phyloP scores from a whole-genome alignment of 768 basidiomycete genomes.

The Rickenella mellea region DNA sequence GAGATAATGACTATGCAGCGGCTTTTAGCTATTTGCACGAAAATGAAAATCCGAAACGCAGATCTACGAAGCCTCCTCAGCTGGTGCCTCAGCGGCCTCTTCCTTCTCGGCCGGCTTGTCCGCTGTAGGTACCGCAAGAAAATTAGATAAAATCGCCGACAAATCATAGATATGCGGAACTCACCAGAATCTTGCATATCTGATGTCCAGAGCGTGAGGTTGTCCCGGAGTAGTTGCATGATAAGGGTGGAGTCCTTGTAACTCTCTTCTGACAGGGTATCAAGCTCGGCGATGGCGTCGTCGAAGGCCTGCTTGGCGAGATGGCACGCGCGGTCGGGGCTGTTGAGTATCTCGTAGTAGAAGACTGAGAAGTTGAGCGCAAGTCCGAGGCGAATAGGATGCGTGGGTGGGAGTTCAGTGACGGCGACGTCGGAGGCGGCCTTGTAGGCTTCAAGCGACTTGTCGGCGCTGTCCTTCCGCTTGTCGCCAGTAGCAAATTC shows the following conservation, averaged over 20 bases:
- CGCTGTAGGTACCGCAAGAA: not conserved
- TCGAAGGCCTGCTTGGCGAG: conserved; percentile 90
- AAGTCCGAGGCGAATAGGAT: conserved; percentile 81
- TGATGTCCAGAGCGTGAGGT: conserved; percentile 76
- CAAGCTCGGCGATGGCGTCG: conserved; percentile 57
- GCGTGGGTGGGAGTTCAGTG: conserved; percentile 62
- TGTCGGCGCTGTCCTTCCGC: conserved; percentile 58
- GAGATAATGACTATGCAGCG: too few relatives aligned
- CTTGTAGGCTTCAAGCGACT: conserved; percentile 80
- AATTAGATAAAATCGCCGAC: not conserved
- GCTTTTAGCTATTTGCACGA: too few relatives aligned
- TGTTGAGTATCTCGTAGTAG: conserved; percentile 81
- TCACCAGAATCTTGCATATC: conserved; percentile 42
- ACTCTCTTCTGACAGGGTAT: conserved; percentile 31
- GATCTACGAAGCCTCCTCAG: conserved; percentile 1
- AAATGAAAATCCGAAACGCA: too few relatives aligned
- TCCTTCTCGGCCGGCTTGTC: not conserved
- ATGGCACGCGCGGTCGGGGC: conserved; percentile 80
- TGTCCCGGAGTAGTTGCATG: conserved; percentile 73
- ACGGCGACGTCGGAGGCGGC: conserved; percentile 76
- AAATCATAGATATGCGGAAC: not conserved
- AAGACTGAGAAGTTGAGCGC: conserved; percentile 91
- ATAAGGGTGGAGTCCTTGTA: conserved; percentile 78
- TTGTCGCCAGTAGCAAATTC: conserved; percentile 75
- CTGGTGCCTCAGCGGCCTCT: not conserved